Base-by-base conservation (phyloP, 345 rosid genomes). In the Limnanthes douglasii region DNA sequence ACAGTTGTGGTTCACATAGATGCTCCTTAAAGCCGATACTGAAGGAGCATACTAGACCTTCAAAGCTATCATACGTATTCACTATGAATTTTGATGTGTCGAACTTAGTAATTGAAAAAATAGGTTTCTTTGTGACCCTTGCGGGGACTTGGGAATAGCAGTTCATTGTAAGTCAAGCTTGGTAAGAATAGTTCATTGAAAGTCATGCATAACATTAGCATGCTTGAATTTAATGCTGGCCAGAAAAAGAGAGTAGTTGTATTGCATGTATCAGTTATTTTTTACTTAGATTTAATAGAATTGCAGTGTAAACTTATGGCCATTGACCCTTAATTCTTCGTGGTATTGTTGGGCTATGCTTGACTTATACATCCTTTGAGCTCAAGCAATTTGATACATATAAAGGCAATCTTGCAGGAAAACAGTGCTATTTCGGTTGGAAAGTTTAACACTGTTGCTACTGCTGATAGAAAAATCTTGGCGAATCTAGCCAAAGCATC, bases 401-500 rank as follows among this genome's bases (percentile, higher is more conserved):
- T 5, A 20, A 21, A 23, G 20, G 28, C 10, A 20, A 34, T 8
- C 25, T 48, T 48, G 5, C 61, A 56, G 61, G 50, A 2, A 41
- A 48, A 1, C 23, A 25, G 35, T 35, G 45, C 37, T n/a, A n/a
- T n/a, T n/a, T n/a, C n/a, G 8, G 53, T 43, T 17, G 18, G 26
- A 26, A 1, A 5, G 31, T 1, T 53, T 22, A 16, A 34, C 29
- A 32, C 37, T 22, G 42, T 40, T 13, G 29, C 9, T 31, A 20
- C 18, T 18, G 34, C 39, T 8, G 6, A 18, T 23, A 31, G 50
- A 35, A 55, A 48, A 18, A 1, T 24, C 19, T 33, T 40, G 37
- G 34, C 40, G 42, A 45, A 48, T 25, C 7, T 37, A 36, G n/a
- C 37, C 24, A 35, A 40, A 49, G 36, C 66, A 21, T 51, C 65